Base-by-base conservation (phyloP, 148 eudicot genomes). In the Polygonum aviculare region DNA sequence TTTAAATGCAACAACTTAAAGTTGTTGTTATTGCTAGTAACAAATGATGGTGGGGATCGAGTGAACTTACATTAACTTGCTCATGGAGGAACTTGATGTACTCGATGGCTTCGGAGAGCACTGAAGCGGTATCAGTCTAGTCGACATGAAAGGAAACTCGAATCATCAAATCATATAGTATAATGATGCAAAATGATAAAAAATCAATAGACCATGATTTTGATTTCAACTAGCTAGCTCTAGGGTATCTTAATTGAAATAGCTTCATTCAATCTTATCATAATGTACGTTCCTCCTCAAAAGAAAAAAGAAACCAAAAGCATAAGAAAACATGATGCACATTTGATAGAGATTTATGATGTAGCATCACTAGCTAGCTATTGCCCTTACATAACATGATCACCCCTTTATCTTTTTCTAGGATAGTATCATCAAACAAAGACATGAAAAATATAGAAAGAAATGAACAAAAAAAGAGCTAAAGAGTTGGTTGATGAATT, bases 121-220 rank as follows among this genome's bases (percentile, higher is more conserved):
- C 98, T 47, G 98, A 95, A 44, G 97, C 97, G 0, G 98, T 95
- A 82, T 95, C 97, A 11, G 98, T 95, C 98, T 95, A 40, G 26
- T 22, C 3, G 38, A 10, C 47, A 79, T 59, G 39, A 15, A 50
- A 52, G 3, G 15, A 79, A 52, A 38, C 5, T 31, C 5, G 69
- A 8, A 48, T 16, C 60, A 69, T 26, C 11, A 50, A 65, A 73
- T 7, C 39, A 18, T 22, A 59, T 1, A 60, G 31, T 26, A 60
- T 60, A 26, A 60, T 60, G 38, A 60, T 60, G 69, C 69, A 60
- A 60, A 60, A 60, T 54, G 26, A 54, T 54, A 8, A 54, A 54
- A 54, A 54, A 54, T 19, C 60, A 54, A 54, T 21, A 19, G n/a
- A 54, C 60, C 60, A 54, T 60, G 69, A 26, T 31, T 26, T 11